Evolutionary conservation across 352 stramenopile species (phyloP).

Genomic region (Plasmopara halstedii): DNA sequence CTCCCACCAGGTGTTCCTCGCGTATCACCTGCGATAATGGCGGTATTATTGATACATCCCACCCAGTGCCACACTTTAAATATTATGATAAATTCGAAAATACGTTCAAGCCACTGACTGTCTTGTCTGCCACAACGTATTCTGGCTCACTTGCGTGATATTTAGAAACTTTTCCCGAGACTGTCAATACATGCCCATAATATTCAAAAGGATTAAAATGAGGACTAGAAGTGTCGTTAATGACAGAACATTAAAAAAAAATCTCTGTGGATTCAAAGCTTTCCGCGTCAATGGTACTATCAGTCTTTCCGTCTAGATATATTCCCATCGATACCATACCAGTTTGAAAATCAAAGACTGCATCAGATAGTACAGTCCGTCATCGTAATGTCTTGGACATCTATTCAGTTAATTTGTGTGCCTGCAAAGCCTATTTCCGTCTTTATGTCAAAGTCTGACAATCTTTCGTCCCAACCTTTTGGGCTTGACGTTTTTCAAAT

Average conservation of each 20-base stretch:
- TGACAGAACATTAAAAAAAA: background rate
- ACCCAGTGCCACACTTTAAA: conserved; percentile 8
- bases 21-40: background rate
- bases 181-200: too few relatives aligned
- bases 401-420: background rate
- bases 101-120: conserved; percentile 1
- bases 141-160: conserved; percentile 15
- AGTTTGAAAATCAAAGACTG: too few relatives aligned
- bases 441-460: background rate
- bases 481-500: conserved; percentile 1
- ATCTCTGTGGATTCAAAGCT: background rate
- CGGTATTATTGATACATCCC: background rate
- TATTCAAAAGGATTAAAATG: too few relatives aligned
- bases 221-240: background rate
- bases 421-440: background rate
- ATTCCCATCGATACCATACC: background rate
- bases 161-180: too few relatives aligned
- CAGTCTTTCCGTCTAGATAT: background rate
- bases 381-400: background rate
- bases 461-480: background rate
- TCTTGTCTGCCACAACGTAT: conserved; percentile 4
- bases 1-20: background rate
- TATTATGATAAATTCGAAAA: conserved; percentile 21
- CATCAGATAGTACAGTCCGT: background rate
- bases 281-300: background rate